Evolutionary conservation across 2,329 filamentous ascomycete species (phyloP), one percentile per base, ranked within the genome.

Genomic region (Madurella mycetomatis): DNA sequence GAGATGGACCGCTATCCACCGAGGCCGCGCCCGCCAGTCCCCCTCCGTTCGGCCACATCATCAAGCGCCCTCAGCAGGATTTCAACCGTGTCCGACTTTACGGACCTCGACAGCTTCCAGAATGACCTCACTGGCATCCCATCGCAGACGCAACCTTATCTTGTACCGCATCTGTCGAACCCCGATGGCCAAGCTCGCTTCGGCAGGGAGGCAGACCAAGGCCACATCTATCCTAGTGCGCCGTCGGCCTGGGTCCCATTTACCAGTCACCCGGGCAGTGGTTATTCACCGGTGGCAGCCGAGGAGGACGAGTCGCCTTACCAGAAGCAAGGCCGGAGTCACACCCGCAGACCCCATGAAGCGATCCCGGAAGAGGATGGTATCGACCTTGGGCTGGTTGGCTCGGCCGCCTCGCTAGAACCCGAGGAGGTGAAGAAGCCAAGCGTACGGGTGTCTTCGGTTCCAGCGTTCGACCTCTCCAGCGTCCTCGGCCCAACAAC

Each of bases 41-140:
- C 62, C 16, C 54, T 63, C n/a, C 62, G 60, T 16, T 55, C 54
- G 11, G 56, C 45, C 51, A 59, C 58, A 1, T 62, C 60, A 2
- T 51, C 54, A 41, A 55, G 55, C 47, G 54, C 62, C 30, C 48
- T 64, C 32, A 63, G 63, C 43, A 62, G 66, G 15, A 67, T 68
- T 47, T 65, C 67, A 15, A 65, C 59, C 32, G 56, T 70, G 7
- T 63, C 65, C 15, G 68, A 70, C 41, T 61, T 70, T 25, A 56
- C 62, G 41, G 65, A 67, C 55, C 63, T 64, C 40, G 65, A 61
- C 18, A 61, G 57, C 34, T 96, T 92, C 65, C 82, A 83, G 52
- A 83, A 86, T 58, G 85, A 85, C 51, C 68, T 64, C 2, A 9
- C 56, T 54, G n/a, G 49, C 37, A 44, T 60, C 41, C 56, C 66